Base-by-base conservation (phyloP, 2,329 filamentous ascomycete species). In the Hypoxylon sp. region DNA sequence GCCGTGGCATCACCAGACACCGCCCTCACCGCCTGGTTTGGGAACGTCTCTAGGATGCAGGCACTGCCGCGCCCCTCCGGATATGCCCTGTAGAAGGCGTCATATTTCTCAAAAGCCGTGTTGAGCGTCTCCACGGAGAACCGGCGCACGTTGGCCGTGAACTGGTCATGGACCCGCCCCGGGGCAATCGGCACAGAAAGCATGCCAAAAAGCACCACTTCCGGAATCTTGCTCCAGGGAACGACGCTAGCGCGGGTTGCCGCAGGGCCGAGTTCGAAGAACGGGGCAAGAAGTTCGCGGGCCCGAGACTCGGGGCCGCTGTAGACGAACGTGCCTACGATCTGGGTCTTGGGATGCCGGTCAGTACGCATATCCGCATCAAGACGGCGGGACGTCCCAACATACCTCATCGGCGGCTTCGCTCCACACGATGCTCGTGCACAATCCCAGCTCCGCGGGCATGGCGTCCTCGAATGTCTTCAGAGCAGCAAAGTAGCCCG, bases 1-100 rank as follows among this genome's bases (percentile, higher is more conserved):
- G 69, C 67, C 1, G 69, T 71, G 1, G 40, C 29, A 3, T 63
- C 58, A 9, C 62, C 48, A 0, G 56, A 45, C 2, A 67, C 57
- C 0, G 60, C 53, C 1, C 13, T 4, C 1, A 53, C 38, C 6
- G 65, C 65, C 2, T 69, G 17, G 6, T 43, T 59, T 0, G 60
- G 43, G 24, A 67, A 66, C 0, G 49, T 56, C 15, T 67, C 66
- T 7, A 67, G 18, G 1, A 58, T 13, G 7, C 27, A 5, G 6
- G 18, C 33, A 10, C 38, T 46, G 2, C 10, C 3, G 2, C 55
- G 48, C 1, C 18, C 56, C 18, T 45, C 55, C 1, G 61, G 61
- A 27, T 64, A 7, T 2, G 31, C 23, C 8, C 41, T 42, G n/a
- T 20, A 63, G 35, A 64, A 68, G 8, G 48, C 27, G 23, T 50